These are phyloP conservation scores for Termitomyces sp. DNA, from an alignment of 768 basidiomycete genomes.

Conservation along the genomic window DNA sequence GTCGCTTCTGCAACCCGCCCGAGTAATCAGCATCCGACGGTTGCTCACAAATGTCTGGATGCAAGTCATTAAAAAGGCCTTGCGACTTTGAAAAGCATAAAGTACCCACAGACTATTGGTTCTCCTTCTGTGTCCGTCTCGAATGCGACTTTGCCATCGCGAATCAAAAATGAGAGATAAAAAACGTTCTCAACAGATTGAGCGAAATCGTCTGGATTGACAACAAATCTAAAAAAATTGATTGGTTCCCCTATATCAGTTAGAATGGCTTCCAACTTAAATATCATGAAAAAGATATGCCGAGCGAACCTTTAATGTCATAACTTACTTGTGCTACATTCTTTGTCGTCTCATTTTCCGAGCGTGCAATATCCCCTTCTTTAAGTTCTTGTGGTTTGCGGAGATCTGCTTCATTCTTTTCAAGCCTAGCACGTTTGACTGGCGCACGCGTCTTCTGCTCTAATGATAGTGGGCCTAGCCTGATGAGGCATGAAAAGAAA, in stretches of 20 bases:
- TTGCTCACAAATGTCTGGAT: conserved; percentile 54
- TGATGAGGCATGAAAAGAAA: conserved; percentile 26
- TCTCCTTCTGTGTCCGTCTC: conserved; percentile 65
- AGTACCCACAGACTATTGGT: conserved; percentile 63
- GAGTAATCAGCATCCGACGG: conserved; percentile 61
- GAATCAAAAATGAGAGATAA: conserved; percentile 88
- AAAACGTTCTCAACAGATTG: conserved; percentile 98
- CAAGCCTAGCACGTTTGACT: conserved; percentile 57
- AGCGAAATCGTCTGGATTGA: conserved; percentile 87
- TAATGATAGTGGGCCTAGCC: conserved; percentile 87
- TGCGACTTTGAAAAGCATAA: background rate
- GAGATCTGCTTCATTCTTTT: conserved; percentile 66
- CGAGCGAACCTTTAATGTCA: background rate
- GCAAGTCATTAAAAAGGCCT: background rate
- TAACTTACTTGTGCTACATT: conserved; percentile 66
- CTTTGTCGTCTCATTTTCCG: conserved; percentile 86
- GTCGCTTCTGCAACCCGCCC: conserved; percentile 63
- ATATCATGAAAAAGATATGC: background rate
- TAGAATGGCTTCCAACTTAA: conserved; percentile 60
- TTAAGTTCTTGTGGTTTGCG: conserved; percentile 73
- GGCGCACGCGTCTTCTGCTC: conserved; percentile 74
- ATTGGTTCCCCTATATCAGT: conserved; percentile 38
- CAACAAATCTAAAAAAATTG: conserved; percentile 82
- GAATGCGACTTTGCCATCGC: conserved; percentile 75
- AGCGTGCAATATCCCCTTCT: conserved; percentile 77